A percentile compares a stretch with the other conserved stretches of the same genome.
These are phyloP conservation scores for Odontarrhena argentea DNA, from an alignment of 345 rosid species.

Conservation along the genomic window DNA sequence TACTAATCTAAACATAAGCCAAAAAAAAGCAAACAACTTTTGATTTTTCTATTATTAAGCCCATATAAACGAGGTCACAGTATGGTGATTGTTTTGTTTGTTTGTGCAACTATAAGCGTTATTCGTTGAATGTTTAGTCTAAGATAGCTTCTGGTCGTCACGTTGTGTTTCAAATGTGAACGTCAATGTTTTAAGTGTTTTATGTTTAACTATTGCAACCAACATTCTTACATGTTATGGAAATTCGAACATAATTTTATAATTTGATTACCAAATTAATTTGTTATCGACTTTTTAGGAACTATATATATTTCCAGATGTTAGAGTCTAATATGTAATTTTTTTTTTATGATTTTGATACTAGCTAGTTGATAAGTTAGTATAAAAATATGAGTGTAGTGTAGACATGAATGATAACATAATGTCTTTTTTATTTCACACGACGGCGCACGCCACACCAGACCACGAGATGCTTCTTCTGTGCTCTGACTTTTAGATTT, in stretches of 20 bases:
- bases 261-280: too few relatives aligned
- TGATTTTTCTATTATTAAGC: slow-evolving; percentile 20
- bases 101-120: slow-evolving; percentile 18
- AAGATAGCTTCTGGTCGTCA: not conserved
- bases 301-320: too few relatives aligned
- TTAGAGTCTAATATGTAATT: too few relatives aligned
- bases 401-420: too few relatives aligned
- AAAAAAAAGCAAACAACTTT: not conserved
- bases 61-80: not conserved
- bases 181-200: not conserved
- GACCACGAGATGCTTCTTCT: not conserved
- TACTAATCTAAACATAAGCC: slow-evolving; percentile 22
- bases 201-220: not conserved
- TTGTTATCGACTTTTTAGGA: too few relatives aligned
- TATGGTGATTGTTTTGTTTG: slow-evolving; percentile 4
- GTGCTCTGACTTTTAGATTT: not conserved
- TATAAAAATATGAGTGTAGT: too few relatives aligned
- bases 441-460: slow-evolving; percentile 14
- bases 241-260: too few relatives aligned
- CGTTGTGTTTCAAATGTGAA: slow-evolving; percentile 3
- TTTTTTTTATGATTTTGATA: too few relatives aligned
- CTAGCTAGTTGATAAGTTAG: too few relatives aligned
- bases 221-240: not conserved
- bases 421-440: not conserved
- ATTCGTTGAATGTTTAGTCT: not conserved